Evolutionary conservation across 352 stramenopile genomes (phyloP).

Genomic region (Aphanomyces astaci): DNA sequence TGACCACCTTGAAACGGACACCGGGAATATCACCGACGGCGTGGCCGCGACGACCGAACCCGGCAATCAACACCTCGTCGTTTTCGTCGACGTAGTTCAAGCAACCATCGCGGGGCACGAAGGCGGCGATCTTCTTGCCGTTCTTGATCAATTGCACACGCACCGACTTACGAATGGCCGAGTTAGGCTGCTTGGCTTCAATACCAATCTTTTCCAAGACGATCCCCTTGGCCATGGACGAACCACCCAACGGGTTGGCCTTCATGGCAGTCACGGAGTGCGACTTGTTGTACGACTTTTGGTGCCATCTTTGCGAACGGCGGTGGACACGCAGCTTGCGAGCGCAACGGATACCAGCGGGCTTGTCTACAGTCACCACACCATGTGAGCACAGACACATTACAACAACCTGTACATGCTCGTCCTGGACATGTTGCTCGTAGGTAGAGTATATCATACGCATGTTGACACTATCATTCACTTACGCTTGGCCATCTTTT

Average conservation of each 20-base stretch:
- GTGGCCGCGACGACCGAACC: constrained; percentile 99
- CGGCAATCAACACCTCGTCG: constrained; percentile 99
- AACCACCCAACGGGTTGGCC: constrained; percentile 99
- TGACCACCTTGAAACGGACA: constrained; percentile 99
- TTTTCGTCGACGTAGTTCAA: constrained; percentile 99
- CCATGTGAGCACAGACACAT: not conserved
- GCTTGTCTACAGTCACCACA: constrained; percentile 84
- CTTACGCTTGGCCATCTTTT: constrained; percentile 28
- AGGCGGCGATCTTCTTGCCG: constrained; percentile 99
- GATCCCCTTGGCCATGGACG: constrained; percentile 99
- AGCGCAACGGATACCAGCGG: constrained; percentile 97
- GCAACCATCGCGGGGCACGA: constrained; percentile 99
- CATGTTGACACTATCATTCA: not conserved
- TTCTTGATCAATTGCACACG: constrained; percentile 99
- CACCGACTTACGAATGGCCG: constrained; percentile 99
- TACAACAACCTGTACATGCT: not conserved
- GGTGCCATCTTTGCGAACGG: constrained; percentile 95
- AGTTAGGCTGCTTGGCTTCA: constrained; percentile 99
- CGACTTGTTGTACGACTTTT: constrained; percentile 99
- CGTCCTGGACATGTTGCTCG: not conserved
- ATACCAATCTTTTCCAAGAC: constrained; percentile 99
- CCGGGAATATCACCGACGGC: constrained; percentile 99
- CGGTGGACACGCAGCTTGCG: constrained; percentile 99
- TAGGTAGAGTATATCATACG: no score
- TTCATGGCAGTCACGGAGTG: constrained; percentile 99